Conservation (phyloP, 768 basidiomycete species). For the Hydnomerulius pinastri region DNA sequence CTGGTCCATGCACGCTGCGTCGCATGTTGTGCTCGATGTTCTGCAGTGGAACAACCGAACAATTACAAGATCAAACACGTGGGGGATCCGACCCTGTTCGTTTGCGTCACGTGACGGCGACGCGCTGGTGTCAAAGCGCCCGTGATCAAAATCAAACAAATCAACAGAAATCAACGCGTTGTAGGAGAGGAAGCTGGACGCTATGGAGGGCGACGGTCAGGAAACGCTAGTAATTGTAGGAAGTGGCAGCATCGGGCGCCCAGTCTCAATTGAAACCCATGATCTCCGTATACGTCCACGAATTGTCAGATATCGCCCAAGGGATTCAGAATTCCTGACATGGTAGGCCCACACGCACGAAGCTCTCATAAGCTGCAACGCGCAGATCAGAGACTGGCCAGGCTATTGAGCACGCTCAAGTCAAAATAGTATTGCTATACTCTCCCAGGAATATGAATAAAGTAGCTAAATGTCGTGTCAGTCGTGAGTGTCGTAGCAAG, state of each 20-base stretch:
- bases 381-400: background rate
- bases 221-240: too few relatives aligned
- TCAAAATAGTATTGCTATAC: constrained; percentile 7
- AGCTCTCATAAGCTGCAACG: too few relatives aligned
- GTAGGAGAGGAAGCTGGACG: too few relatives aligned
- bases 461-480: background rate
- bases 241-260: too few relatives aligned
- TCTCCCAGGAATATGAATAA: constrained; percentile 9
- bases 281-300: too few relatives aligned
- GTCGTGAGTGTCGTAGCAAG: background rate
- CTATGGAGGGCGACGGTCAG: too few relatives aligned
- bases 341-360: too few relatives aligned
- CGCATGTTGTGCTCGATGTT: background rate
- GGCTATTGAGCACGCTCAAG: background rate
- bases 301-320: too few relatives aligned
- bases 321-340: too few relatives aligned
- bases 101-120: background rate
- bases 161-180: background rate
- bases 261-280: too few relatives aligned
- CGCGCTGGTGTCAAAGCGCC: background rate
- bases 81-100: too few relatives aligned
- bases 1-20: background rate
- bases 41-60: background rate
- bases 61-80: background rate
- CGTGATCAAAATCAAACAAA: background rate